Evolutionary conservation across 768 basidiomycete species (phyloP), one percentile per base, ranked within the genome.

Genomic region (Postia placenta): DNA sequence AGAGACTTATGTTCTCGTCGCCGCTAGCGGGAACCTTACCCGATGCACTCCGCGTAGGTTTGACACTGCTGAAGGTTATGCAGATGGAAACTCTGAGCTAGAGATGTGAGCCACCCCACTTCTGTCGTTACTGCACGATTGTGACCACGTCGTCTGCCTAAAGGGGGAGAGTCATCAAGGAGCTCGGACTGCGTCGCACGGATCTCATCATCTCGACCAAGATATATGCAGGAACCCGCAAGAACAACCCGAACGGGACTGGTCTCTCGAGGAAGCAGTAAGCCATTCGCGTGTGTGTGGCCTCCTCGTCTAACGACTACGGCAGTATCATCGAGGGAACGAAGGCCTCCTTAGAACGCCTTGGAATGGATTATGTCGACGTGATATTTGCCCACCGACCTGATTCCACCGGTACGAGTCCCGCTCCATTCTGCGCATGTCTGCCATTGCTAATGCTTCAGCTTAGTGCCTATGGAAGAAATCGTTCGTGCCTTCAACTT

Each of bases 121-220:
- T 4, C 28, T 25, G 7, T 12, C 11, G 12, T 19, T 9, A 22
- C 11, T 23, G 41, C 17, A 33, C 38, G 11, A 9, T 22, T 39
- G 38, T 39, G 17, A 4, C 11, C 26, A 19, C 7, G 30, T 14
- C 17, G 4, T 11, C n/a, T 14, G 35, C 23, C 24, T 11, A 19
- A 50, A 72, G 71, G 60, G 90, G 90, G 15, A 78, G 84, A 33
- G 87, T 81, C 2, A 78, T 90, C 63, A 80, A 80, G 62, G 87
- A 89, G 62, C 76, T 88, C n/a, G 77, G 78, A 5, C 69, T 81
- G 56, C 74, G 78, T 30, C 75, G 87, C 25, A 68, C 73, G 11
- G 87, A 91, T 59, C 66, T 89, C 15, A 74, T 92, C 45, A 72
- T 92, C 57, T 78, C 83, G 15, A 92, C 89, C 48, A 91, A 91